phyloP scores from a whole-genome alignment of 768 basidiomycete genomes.

The Imleria badia region DNA sequence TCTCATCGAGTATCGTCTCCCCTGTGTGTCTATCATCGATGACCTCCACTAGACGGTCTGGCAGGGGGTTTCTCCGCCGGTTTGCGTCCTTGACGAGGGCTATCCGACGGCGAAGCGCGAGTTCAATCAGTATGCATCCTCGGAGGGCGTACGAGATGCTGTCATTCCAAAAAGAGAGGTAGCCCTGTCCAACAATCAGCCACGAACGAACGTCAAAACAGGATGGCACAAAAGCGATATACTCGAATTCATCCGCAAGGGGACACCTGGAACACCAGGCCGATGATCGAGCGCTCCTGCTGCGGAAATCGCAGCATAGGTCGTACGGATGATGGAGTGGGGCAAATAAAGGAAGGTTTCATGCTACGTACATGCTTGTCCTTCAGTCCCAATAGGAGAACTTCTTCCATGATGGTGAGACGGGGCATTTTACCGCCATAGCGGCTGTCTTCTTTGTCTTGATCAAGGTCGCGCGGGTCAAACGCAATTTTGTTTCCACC shows the following conservation, averaged over 20 bases:
- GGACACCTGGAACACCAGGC: background rate
- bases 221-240: slow-evolving; percentile 22
- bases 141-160: slow-evolving; percentile 98
- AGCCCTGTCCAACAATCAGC: slow-evolving; percentile 53
- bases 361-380: slow-evolving; percentile 79
- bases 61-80: slow-evolving; percentile 67
- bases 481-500: slow-evolving; percentile 88
- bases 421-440: slow-evolving; percentile 74
- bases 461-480: slow-evolving; percentile 88
- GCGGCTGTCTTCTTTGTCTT: slow-evolving; percentile 61
- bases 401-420: slow-evolving; percentile 96
- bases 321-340: slow-evolving; percentile 7
- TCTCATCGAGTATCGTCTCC: slow-evolving; percentile 94
- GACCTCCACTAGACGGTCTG: slow-evolving; percentile 87
- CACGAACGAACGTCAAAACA: background rate
- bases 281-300: slow-evolving; percentile 9
- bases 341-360: background rate
- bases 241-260: slow-evolving; percentile 3
- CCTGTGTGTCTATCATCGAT: slow-evolving; percentile 92
- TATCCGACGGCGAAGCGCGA: slow-evolving; percentile 92
- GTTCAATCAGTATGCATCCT: slow-evolving; percentile 97
- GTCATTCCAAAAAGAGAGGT: slow-evolving; percentile 99
- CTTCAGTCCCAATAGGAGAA: slow-evolving; percentile 89
- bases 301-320: slow-evolving; percentile 17
- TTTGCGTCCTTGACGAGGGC: slow-evolving; percentile 83